A percentile compares a stretch with the other conserved stretches of the same genome.
These are phyloP conservation scores for Aureoboletus auriporus DNA, from an alignment of 768 basidiomycete species.

Conservation along the genomic window DNA sequence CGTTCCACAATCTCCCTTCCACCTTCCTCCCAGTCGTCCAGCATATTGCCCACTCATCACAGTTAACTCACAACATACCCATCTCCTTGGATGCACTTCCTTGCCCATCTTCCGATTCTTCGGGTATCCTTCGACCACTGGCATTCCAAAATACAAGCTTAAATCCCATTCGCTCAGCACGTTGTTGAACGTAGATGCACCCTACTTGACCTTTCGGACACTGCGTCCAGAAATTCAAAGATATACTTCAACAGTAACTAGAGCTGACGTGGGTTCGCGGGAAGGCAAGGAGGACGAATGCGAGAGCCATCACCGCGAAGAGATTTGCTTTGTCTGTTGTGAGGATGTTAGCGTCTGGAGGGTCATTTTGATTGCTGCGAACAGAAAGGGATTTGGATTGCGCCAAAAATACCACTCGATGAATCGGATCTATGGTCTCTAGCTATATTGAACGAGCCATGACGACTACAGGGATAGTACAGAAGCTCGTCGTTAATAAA, in stretches of 20 bases:
- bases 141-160: slow-evolving; percentile 38
- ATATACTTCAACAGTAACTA: slow-evolving; percentile 30
- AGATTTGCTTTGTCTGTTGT: slow-evolving; percentile 17
- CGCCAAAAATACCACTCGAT: slow-evolving; percentile 7
- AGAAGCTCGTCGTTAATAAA: too few species aligned
- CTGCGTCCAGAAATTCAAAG: slow-evolving; percentile 35
- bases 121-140: slow-evolving; percentile 16
- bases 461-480: too few species aligned
- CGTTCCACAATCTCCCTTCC: slow-evolving; percentile 29
- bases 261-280: slow-evolving; percentile 41
- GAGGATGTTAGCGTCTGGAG: too few species aligned
- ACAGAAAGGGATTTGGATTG: slow-evolving; percentile 19
- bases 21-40: slow-evolving; percentile 42
- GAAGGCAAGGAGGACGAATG: slow-evolving; percentile 33
- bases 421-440: not conserved
- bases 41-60: slow-evolving; percentile 30
- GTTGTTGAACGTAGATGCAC: slow-evolving; percentile 33
- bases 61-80: slow-evolving; percentile 28
- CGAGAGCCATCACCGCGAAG: slow-evolving; percentile 30
- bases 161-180: slow-evolving; percentile 45
- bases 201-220: slow-evolving; percentile 47
- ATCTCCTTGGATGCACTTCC: slow-evolving; percentile 20
- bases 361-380: slow-evolving; percentile 40
- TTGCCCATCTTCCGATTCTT: slow-evolving; percentile 22
- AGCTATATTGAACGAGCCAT: too few species aligned